Evolutionary conservation across 2,329 filamentous ascomycete genomes (phyloP), one percentile per base, ranked within the genome.

Genomic region (Cercospora zeina): DNA sequence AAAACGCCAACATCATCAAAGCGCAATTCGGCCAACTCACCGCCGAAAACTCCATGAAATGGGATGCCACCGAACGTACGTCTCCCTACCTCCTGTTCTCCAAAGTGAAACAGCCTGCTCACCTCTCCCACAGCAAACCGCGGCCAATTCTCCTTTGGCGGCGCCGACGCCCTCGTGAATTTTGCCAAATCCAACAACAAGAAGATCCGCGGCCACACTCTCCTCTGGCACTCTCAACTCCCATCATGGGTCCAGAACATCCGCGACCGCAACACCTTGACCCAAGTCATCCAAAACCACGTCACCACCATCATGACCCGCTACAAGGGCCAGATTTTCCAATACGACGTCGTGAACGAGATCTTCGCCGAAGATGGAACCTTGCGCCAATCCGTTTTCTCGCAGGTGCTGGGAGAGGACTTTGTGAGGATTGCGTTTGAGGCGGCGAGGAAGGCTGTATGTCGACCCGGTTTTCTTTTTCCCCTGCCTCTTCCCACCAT

Each of bases 341-440:
- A 80, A 55, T 87, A 83, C 81, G 79, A 67, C 56, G 86, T 89
- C 0, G 80, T 87, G 24, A 89, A 89, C 72, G 86, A 89, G 76
- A 83, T 82, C 9, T 79, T 86, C 47, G 66, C 65, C 51, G 69
- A 71, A 34, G 69, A 87, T 67, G 89, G 96, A 74, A 83, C 92
- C 45, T 82, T 91, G 61, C 85, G 87, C 49, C 69, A 77, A 31
- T 84, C 80, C 9, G 85, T 89, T 68, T 91, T 89, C 78, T 87
- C 80, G 69, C 80, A 83, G 27, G 84, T 90, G 2, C 81, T 91
- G 4, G 88, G 88, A 49, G 87, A 90, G 76, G 82, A 83, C 73
- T 90, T 88, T 71, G 84, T 91, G 58, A 78, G 80, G 21, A 87
- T 89, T 69, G 88, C 88, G 36, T 91, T 91, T 77, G 80, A 83